phyloP scores from a whole-genome alignment of 345 rosid species.

The Jatropha curcas region DNA sequence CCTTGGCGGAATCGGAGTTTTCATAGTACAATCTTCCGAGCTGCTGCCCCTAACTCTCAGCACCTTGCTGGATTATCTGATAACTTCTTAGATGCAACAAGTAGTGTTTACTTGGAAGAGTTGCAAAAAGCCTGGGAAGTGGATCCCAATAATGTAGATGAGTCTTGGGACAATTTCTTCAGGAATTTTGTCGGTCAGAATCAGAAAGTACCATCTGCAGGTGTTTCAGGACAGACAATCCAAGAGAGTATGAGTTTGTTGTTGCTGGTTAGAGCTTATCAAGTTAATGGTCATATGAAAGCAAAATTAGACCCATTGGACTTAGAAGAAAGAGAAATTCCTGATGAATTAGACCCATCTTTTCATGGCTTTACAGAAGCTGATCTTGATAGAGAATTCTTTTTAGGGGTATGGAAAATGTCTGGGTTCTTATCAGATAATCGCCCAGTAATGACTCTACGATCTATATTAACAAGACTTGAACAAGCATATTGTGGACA shows the following conservation, averaged over 20 bases:
- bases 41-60: slow-evolving; percentile 64
- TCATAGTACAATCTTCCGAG: slow-evolving; percentile 51
- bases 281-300: slow-evolving; percentile 86
- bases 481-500: slow-evolving; percentile 87
- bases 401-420: slow-evolving; percentile 79
- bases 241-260: slow-evolving; percentile 87
- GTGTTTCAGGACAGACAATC: slow-evolving; percentile 83
- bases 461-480: slow-evolving; percentile 69
- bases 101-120: slow-evolving; percentile 79
- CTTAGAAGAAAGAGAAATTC: slow-evolving; percentile 63
- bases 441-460: slow-evolving; percentile 74
- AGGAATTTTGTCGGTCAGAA: slow-evolving; percentile 62
- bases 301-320: slow-evolving; percentile 75
- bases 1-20: slow-evolving; percentile 44
- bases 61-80: slow-evolving; percentile 76
- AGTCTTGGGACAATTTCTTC: slow-evolving; percentile 85
- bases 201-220: slow-evolving; percentile 63
- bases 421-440: slow-evolving; percentile 78
- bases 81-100: slow-evolving; percentile 74
- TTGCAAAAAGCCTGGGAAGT: slow-evolving; percentile 81
- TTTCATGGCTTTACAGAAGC: slow-evolving; percentile 69
- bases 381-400: slow-evolving; percentile 82
- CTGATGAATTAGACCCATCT: slow-evolving; percentile 65
- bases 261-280: slow-evolving; percentile 76
- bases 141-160: slow-evolving; percentile 73